phyloP scores from a whole-genome alignment of 768 basidiomycete species.

The Boletus insuetus region DNA sequence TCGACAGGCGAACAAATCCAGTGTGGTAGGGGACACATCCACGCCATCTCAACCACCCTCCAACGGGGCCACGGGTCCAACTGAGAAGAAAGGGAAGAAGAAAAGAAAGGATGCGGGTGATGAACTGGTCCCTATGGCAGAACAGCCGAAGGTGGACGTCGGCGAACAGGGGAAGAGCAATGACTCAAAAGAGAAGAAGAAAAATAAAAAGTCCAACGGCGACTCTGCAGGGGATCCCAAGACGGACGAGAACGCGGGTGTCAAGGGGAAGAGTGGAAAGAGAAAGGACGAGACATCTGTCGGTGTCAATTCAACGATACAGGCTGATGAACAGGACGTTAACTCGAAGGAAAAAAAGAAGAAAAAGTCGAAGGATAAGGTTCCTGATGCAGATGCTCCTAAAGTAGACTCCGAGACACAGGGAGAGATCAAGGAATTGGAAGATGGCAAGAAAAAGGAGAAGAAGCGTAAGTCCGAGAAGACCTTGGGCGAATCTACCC shows the following conservation, averaged over 20 bases:
- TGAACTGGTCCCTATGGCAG: background rate
- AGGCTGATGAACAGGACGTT: background rate
- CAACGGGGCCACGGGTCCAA: background rate
- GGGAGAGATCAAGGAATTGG: background rate
- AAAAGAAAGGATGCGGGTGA: slow-evolving; percentile 5
- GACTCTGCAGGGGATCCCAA: background rate
- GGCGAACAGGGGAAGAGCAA: slow-evolving; percentile 1
- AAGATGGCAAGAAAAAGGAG: slow-evolving; percentile 14
- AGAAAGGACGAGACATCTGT: background rate
- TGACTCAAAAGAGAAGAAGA: slow-evolving; percentile 16
- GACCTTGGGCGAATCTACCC: slow-evolving; percentile 18
- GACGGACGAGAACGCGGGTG: background rate
- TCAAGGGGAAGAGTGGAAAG: slow-evolving; percentile 1
- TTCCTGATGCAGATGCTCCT: background rate
- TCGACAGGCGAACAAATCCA: slow-evolving; percentile 3
- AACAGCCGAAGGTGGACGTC: background rate
- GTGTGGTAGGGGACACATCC: background rate
- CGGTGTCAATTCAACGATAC: background rate
- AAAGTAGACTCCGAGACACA: background rate
- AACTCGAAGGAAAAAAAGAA: slow-evolving; percentile 10
- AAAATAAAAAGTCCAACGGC: slow-evolving; percentile 18
- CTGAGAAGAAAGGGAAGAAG: slow-evolving; percentile 19
- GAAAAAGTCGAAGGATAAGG: slow-evolving; percentile 15
- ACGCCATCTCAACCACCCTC: background rate
- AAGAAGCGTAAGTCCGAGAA: slow-evolving; percentile 18